Evolutionary conservation across 1,284 basidiomycete genomes (phyloP), one percentile per base, ranked within the genome.

Genomic region (Puccinia novopanici): DNA sequence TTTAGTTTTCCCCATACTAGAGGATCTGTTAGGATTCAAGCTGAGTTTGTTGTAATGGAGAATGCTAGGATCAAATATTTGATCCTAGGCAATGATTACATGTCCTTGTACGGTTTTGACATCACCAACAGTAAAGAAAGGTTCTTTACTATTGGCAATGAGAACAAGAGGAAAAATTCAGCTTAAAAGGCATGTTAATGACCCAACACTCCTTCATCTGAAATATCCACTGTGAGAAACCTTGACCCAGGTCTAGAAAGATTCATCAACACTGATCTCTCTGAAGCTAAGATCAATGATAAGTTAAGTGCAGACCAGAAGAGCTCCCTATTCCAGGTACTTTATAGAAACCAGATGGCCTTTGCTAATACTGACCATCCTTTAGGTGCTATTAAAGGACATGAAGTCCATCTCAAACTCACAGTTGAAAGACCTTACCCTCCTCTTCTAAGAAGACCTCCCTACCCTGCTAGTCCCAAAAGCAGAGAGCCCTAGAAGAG

Each of bases 391-490:
- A 57, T 74, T 24, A 59, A 74, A 27, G 13, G 40, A 6, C 72
- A 74, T 55, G 48, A 50, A 74, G 72, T 74, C 22, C 27, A 59
- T 6, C 3, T 74, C 8, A 48, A 55, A 40, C 12, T 74, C 3
- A 74, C n/a, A 19, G 42, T 42, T 19, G 72, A 74, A n/a, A 74
- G 57, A 40, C 72, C 72, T 6, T 74, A 74, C 30, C 72, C 72
- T 12, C 72, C 72, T 42, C 37, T 74, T 5, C 72, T 74, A 3
- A 30, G 54, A 22, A 74, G 42, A 74, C 34, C 72, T 24, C 52
- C 54, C 22, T 74, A 74, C 15, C 72, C 72, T 19, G 72, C 72
- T 30, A 74, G 72, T 30, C 72, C 72, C 17, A 74, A 57, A 42
- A 74, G 48, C n/a, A 73, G 71, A 34, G 52, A 37, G 27, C 50